These are phyloP conservation scores for Ampelomyces quisqualis DNA, from an alignment of 2,329 filamentous ascomycete species.

Conservation along the genomic window DNA sequence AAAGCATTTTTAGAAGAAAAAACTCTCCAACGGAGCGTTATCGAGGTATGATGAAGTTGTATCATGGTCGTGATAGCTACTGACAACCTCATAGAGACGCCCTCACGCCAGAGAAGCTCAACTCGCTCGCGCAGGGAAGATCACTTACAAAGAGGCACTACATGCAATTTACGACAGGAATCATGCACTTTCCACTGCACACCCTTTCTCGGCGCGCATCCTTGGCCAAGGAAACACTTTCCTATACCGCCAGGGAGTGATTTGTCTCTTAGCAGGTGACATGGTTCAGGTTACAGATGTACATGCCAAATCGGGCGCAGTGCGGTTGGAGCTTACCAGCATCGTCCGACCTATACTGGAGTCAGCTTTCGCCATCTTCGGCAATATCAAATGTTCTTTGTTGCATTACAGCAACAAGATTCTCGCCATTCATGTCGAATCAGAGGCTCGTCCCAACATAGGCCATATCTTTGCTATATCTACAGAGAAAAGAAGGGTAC, in stretches of 20 bases:
- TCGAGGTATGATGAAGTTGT: conserved; percentile 5
- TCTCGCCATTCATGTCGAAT: conserved; percentile 29
- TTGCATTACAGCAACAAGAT: conserved; percentile 39
- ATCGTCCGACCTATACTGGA: conserved; percentile 14
- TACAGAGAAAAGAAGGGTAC: conserved; percentile 10
- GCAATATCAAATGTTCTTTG: conserved; percentile 46
- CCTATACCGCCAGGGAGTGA: conserved; percentile 61
- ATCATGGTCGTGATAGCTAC: not conserved
- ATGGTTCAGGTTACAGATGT: conserved; percentile 62
- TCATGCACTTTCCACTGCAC: conserved; percentile 60
- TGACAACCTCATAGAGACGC: conserved; percentile 36
- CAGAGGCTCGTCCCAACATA: conserved; percentile 10
- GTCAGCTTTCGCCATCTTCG: conserved; percentile 4
- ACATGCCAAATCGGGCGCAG: conserved; percentile 34
- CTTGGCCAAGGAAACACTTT: conserved; percentile 63
- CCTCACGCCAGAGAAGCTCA: conserved; percentile 50
- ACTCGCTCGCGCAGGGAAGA: conserved; percentile 39
- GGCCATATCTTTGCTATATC: conserved; percentile 32
- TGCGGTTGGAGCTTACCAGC: conserved; percentile 24
- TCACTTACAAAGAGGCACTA: conserved; percentile 56
- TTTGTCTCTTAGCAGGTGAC: conserved; percentile 62
- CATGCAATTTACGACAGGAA: conserved; percentile 63
- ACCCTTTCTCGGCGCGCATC: conserved; percentile 62
- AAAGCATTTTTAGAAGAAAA: conserved; percentile 55
- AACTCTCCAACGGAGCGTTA: conserved; percentile 51